Conservation (phyloP, 1,284 basidiomycete genomes). For the Limonomyces culmigenus region DNA sequence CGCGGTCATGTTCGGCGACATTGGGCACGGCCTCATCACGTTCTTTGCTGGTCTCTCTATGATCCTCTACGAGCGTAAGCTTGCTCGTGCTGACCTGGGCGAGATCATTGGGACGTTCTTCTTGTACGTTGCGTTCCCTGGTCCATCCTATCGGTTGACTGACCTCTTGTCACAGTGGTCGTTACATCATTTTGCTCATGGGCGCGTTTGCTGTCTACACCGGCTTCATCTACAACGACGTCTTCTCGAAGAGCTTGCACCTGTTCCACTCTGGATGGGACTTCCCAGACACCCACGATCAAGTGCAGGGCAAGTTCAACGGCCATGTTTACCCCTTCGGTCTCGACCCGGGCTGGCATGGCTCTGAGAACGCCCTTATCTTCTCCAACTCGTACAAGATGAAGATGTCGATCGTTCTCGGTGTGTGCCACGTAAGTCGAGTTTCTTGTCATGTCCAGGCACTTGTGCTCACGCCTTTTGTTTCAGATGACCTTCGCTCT, state of each 20-base stretch:
- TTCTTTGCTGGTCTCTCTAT: constrained; percentile 65
- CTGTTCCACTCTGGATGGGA: constrained; percentile 85
- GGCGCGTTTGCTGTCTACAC: constrained; percentile 92
- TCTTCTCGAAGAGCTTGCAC: constrained; percentile 89
- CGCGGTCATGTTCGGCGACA: constrained; percentile 99
- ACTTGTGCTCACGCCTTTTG: constrained; percentile 5
- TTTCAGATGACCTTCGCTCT: constrained; percentile 93
- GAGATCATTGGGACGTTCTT: constrained; percentile 91
- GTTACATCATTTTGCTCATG: constrained; percentile 98
- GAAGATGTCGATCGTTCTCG: constrained; percentile 98
- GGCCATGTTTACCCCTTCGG: constrained; percentile 82
- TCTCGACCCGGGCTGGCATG: constrained; percentile 93
- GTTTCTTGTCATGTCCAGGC: neutral
- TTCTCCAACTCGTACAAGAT: constrained; percentile 99
- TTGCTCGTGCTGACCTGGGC: constrained; percentile 62
- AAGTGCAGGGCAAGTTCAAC: constrained; percentile 32
- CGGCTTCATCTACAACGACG: constrained; percentile 97
- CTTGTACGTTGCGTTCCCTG: constrained; percentile 40
- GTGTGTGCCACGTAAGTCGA: constrained; percentile 80
- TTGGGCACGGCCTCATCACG: constrained; percentile 89
- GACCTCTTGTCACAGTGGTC: constrained; percentile 44
- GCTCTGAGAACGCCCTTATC: constrained; percentile 79
- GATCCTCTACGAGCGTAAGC: constrained; percentile 74
- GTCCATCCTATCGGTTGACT: constrained; percentile 5
- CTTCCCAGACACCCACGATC: constrained; percentile 28